These are phyloP conservation scores for Pseudozyma tsukubaensis DNA, from an alignment of 1,284 basidiomycete genomes.

Conservation along the genomic window DNA sequence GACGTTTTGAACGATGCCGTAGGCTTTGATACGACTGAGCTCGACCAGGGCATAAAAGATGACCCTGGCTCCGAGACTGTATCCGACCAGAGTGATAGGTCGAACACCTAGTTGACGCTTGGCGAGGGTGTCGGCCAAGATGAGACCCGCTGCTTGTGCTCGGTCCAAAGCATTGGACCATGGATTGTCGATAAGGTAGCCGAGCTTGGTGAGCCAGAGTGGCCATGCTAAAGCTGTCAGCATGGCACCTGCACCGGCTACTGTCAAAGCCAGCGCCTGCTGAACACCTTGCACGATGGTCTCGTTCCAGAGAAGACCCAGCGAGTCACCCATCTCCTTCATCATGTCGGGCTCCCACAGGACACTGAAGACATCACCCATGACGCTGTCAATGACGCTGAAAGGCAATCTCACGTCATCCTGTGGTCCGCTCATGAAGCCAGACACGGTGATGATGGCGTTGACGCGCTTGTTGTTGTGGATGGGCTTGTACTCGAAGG, in stretches of 20 bases:
- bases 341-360: conserved; percentile 69
- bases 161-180: conserved; percentile 68
- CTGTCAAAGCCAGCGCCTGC: conserved; percentile 65
- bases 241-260: conserved; percentile 63
- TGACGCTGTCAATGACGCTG: conserved; percentile 67
- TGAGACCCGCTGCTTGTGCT: conserved; percentile 63
- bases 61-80: conserved; percentile 65
- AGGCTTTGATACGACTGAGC: conserved; percentile 63
- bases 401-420: conserved; percentile 67
- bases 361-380: conserved; percentile 67
- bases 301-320: conserved; percentile 68
- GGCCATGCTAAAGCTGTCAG: conserved; percentile 65
- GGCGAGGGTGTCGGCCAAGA: conserved; percentile 64
- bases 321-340: conserved; percentile 68
- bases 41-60: conserved; percentile 67
- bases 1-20: conserved; percentile 67
- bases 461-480: conserved; percentile 69
- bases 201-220: conserved; percentile 67
- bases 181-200: conserved; percentile 68
- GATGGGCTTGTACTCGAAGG: conserved; percentile 67
- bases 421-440: conserved; percentile 64
- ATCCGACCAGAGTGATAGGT: conserved; percentile 67
- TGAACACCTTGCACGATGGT: conserved; percentile 68
- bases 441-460: conserved; percentile 64
- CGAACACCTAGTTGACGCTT: conserved; percentile 67